phyloP scores from a whole-genome alignment of 164 flowering plant species.

The Malania oleifera region DNA sequence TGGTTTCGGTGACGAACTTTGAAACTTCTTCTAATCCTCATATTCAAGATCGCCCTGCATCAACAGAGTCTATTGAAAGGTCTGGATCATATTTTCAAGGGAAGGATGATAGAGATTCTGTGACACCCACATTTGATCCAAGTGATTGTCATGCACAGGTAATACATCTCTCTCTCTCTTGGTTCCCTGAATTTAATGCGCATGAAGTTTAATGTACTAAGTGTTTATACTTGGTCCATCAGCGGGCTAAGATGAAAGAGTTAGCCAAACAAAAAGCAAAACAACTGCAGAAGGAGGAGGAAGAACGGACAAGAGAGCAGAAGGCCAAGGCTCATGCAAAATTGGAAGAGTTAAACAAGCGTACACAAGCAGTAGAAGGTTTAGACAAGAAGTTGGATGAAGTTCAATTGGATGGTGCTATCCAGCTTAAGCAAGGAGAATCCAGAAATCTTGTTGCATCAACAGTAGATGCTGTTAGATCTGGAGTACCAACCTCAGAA shows the following conservation, averaged over 20 bases:
- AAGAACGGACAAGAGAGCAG: constrained; percentile 78
- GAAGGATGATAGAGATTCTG: constrained; percentile 39
- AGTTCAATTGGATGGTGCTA: constrained; percentile 11
- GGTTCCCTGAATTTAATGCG: constrained; percentile 2
- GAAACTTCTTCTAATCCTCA: constrained; percentile 22
- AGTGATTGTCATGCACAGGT: constrained; percentile 60
- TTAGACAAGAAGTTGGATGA: constrained; percentile 32
- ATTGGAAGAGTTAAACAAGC: constrained; percentile 83
- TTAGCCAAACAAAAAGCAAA: constrained; percentile 68
- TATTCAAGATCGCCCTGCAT: constrained; percentile 21
- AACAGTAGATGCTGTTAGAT: constrained; percentile 9
- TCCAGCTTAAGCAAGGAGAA: constrained; percentile 35
- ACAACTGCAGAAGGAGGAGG: constrained; percentile 88
- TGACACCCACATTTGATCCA: constrained; percentile 28
- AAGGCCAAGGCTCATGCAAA: constrained; percentile 93
- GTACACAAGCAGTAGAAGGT: constrained; percentile 40
- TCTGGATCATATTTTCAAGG: constrained; percentile 19
- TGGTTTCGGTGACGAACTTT: constrained; percentile 18
- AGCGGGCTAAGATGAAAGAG: constrained; percentile 89
- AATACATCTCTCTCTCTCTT: not conserved
- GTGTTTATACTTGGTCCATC: constrained; percentile 16
- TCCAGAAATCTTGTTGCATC: constrained; percentile 6
- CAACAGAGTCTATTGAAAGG: constrained; percentile 25
- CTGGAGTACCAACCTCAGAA: constrained; percentile 12
- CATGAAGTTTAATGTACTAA: not conserved